Base-by-base conservation (phyloP, 371 early-diverging fungal species). In the Syncephalastrum sp. region DNA sequence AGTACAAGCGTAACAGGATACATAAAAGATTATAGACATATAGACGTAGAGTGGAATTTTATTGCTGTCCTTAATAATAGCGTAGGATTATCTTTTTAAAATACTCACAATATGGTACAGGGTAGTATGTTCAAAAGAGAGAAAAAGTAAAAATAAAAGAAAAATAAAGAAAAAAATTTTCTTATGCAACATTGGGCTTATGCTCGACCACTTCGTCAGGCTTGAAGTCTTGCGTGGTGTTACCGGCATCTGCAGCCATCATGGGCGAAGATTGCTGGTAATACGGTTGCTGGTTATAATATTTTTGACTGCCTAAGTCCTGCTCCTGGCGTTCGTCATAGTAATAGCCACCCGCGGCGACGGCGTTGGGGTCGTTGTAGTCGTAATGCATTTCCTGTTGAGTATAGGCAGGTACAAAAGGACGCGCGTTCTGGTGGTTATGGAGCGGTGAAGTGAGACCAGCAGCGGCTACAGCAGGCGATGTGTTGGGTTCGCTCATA, bases 401-500 rank as follows among this genome's bases (percentile, higher is more conserved):
- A 10, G 10, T 10, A 33, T 33, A 33, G 38, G 38, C 38, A 12
- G 57, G 57, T n/a, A 56, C 42, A 42, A 56, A 56, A 5, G 57
- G 57, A 17, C 57, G 48, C 12, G 47, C 49, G 41, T 56, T 47
- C 14, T 56, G 57, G 16, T 56, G 57, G 23, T 3, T 47, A 16
- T 38, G 56, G 24, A 5, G 49, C 21, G 38, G 24, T 19, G 10
- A 21, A 33, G 8, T 10, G 8, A 33, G 10, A 12, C 38, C 38
- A 33, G 38, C 38, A 8, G 38, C 38, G 38, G 38, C 38, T 10
- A 33, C 10, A 10, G 38, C 38, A 5, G 38, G 38, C 38, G 38
- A 33, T 10, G 38, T 42, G 7, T 33, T 38, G 14, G 50, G 44
- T 6, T 53, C 60, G 15, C 41, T 41, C 55, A 55, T 56, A 47